These are phyloP conservation scores for Coniochaeta sp. DNA, from an alignment of 2,329 filamentous ascomycete species.

Conservation along the genomic window DNA sequence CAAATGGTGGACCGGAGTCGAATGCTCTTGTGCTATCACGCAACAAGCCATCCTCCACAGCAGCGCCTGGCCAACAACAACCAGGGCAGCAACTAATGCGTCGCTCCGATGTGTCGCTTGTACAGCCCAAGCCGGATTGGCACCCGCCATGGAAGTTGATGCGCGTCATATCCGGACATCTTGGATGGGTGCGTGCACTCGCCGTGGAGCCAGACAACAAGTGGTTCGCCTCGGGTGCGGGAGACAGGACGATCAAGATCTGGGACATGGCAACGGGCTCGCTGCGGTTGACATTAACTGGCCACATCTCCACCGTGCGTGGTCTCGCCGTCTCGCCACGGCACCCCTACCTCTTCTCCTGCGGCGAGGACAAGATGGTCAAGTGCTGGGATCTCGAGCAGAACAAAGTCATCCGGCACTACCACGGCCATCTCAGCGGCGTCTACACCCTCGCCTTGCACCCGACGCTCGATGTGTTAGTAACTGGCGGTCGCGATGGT, in stretches of 20 bases:
- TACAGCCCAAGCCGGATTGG: conserved; percentile 74
- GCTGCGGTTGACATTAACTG: conserved; percentile 80
- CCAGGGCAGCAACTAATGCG: conserved; percentile 27
- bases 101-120: conserved; percentile 18
- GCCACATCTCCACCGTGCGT: conserved; percentile 88
- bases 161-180: conserved; percentile 91
- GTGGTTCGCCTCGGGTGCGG: conserved; percentile 94
- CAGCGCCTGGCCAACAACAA: conserved; percentile 17
- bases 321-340: conserved; percentile 87
- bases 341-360: conserved; percentile 96
- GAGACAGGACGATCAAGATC: conserved; percentile 96
- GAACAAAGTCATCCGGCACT: conserved; percentile 98
- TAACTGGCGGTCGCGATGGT: conserved; percentile 90
- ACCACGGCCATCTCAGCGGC: conserved; percentile 92
- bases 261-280: conserved; percentile 90
- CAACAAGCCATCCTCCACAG: conserved; percentile 15
- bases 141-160: conserved; percentile 98
- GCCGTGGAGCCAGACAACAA: conserved; percentile 94
- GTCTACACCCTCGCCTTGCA: conserved; percentile 93
- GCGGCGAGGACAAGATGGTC: conserved; percentile 98
- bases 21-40: conserved; percentile 29
- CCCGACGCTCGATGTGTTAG: conserved; percentile 87
- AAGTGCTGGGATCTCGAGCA: conserved; percentile 99
- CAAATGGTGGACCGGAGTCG: conserved; percentile 17
- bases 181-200: conserved; percentile 87